Conservation (phyloP, 1,284 basidiomycete genomes). For the Moniliophthora roreri region DNA sequence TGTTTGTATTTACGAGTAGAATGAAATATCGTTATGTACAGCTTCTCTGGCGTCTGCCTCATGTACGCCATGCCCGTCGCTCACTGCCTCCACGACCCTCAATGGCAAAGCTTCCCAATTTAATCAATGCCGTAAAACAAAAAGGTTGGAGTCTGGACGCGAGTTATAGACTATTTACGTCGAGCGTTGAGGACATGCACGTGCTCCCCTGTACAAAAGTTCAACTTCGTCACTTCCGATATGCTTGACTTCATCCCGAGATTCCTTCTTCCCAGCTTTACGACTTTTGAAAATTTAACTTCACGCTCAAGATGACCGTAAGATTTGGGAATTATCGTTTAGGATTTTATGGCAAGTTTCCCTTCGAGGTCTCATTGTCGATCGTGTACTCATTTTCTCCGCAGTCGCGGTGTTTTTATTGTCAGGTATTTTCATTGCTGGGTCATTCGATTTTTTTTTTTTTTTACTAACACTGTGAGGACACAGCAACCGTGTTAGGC, state of each 20-base stretch:
- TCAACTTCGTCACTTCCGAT: background rate
- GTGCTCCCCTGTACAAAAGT: background rate
- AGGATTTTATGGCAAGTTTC: slow-evolving; percentile 45
- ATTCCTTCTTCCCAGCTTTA: background rate
- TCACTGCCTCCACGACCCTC: too few species aligned
- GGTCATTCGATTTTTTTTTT: background rate
- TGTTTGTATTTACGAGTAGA: slow-evolving; percentile 7
- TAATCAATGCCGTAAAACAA: too few species aligned
- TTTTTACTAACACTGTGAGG: background rate
- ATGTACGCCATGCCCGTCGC: background rate
- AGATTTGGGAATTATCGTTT: slow-evolving; percentile 54
- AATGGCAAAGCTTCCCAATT: too few species aligned
- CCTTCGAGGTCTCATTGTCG: slow-evolving; percentile 1
- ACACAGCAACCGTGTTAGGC: slow-evolving; percentile 59
- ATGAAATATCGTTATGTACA: slow-evolving; percentile 11
- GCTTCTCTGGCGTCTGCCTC: background rate
- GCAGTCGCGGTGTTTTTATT: slow-evolving; percentile 59
- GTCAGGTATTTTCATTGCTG: slow-evolving; percentile 35
- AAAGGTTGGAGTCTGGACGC: too few species aligned
- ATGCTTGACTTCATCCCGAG: background rate
- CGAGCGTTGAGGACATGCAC: background rate
- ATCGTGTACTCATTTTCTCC: background rate
- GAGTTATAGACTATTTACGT: too few species aligned
- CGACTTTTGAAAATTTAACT: background rate
- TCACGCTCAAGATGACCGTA: slow-evolving; percentile 44